Conservation (phyloP, 495 filamentous ascomycete species). For the Neurospora sp. region DNA sequence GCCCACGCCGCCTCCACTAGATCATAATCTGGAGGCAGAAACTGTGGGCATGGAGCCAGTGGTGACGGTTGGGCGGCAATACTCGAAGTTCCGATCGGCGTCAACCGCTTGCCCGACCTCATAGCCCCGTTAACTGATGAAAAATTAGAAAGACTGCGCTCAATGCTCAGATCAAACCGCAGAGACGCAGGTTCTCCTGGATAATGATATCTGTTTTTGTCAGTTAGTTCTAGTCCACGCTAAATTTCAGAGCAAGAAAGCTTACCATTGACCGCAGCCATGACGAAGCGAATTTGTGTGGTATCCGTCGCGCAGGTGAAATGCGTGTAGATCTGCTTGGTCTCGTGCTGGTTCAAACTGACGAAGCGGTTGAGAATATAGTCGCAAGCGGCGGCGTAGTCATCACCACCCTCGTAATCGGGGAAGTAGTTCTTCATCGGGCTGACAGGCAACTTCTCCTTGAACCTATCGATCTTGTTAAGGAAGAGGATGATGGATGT, state of each 20-base stretch:
- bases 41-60: neutral
- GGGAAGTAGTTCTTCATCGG: slow-evolving; percentile 99
- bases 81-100: neutral
- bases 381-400: slow-evolving; percentile 88
- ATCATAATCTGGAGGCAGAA: slow-evolving; percentile 6
- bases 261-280: slow-evolving; percentile 98
- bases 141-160: neutral
- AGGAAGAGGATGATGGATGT: slow-evolving; percentile 98
- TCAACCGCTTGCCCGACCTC: neutral
- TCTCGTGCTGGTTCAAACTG: slow-evolving; percentile 94
- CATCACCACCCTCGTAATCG: slow-evolving; percentile 91
- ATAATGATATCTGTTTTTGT: slow-evolving; percentile 83
- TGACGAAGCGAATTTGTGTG: slow-evolving; percentile 97
- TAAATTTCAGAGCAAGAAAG: neutral
- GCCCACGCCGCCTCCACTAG: neutral
- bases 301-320: slow-evolving; percentile 99
- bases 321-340: slow-evolving; percentile 99
- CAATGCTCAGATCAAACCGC: slow-evolving; percentile 81
- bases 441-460: slow-evolving; percentile 98
- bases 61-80: slow-evolving; percentile 7
- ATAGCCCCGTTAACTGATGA: neutral
- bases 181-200: slow-evolving; percentile 96
- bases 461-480: slow-evolving; percentile 99
- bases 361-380: slow-evolving; percentile 97
- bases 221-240: slow-evolving; percentile 19